Conservation (phyloP, 192 early-diverging fungal species). For the Pilobolus umbonatus region DNA sequence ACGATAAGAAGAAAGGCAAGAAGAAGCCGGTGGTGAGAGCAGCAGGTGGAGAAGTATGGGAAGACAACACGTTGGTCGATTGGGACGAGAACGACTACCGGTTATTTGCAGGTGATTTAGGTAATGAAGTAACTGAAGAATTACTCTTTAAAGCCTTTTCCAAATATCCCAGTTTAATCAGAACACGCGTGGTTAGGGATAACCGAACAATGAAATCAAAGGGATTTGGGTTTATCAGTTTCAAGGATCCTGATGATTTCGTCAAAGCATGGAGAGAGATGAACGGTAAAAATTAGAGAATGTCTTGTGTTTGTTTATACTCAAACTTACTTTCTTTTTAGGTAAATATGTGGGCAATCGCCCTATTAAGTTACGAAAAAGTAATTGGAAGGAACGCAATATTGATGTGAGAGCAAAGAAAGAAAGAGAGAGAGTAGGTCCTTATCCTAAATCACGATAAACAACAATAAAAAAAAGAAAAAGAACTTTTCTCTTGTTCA, state of each 20-base stretch:
- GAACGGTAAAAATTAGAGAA: constrained; percentile 59
- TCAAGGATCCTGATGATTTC: constrained; percentile 88
- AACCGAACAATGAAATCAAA: constrained; percentile 81
- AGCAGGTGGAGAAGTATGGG: constrained; percentile 93
- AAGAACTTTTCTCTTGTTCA: neutral
- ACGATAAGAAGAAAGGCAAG: constrained; percentile 42
- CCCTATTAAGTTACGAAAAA: constrained; percentile 91
- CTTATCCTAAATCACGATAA: constrained; percentile 26
- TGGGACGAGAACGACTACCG: constrained; percentile 93
- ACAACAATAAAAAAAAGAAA: neutral
- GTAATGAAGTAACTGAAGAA: constrained; percentile 89
- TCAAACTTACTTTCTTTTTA: constrained; percentile 28
- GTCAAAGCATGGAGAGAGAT: constrained; percentile 91
- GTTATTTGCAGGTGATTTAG: constrained; percentile 90
- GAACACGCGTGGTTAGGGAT: constrained; percentile 79
- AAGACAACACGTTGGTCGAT: constrained; percentile 78
- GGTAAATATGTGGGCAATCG: constrained; percentile 94
- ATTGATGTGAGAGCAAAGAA: constrained; percentile 58
- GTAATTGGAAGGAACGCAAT: constrained; percentile 88
- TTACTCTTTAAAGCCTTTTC: constrained; percentile 72
- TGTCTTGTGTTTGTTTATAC: neutral
- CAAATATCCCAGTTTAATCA: constrained; percentile 82
- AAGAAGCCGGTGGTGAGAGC: constrained; percentile 66
- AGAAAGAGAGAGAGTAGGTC: constrained; percentile 33
- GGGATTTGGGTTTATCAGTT: constrained; percentile 94